Percentiles rank a stretch among this genome's conserved stretches.
Evolutionary conservation across 2,329 filamentous ascomycete species (phyloP).

Genomic region (Hypoxylon sp.): DNA sequence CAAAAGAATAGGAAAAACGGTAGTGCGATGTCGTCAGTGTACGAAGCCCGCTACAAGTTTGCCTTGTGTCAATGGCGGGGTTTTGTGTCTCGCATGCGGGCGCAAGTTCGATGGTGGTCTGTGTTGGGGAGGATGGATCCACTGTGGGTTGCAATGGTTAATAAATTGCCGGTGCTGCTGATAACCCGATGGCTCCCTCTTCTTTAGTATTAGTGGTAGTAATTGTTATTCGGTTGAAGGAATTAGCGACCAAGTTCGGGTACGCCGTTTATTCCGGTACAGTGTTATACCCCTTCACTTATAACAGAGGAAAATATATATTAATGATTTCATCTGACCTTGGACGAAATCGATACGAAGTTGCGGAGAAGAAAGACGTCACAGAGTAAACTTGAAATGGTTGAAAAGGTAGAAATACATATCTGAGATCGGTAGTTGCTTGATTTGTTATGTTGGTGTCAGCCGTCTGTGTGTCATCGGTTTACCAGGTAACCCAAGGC

Average conservation of each 20-base stretch:
- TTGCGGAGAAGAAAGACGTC: neutral
- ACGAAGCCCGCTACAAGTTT: constrained; percentile 33
- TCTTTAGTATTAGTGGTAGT: constrained; percentile 15
- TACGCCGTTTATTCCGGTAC: constrained; percentile 2
- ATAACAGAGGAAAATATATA: too few relatives aligned
- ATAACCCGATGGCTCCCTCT: constrained; percentile 31
- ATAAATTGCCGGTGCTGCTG: constrained; percentile 7
- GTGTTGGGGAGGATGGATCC: constrained; percentile 16
- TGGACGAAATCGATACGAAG: neutral
- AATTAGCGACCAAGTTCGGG: constrained; percentile 1
- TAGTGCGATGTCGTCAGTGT: constrained; percentile 46
- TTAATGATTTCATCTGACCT: neutral
- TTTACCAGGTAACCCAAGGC: constrained; percentile 34
- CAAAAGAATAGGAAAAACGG: constrained; percentile 24
- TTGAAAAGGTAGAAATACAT: constrained; percentile 1
- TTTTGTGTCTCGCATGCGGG: constrained; percentile 48
- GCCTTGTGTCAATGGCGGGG: constrained; percentile 48
- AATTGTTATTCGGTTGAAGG: constrained; percentile 15
- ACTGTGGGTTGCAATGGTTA: constrained; percentile 22
- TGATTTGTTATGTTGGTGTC: constrained; percentile 30
- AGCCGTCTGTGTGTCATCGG: constrained; percentile 29
- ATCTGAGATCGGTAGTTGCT: constrained; percentile 16
- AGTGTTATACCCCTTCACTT: neutral
- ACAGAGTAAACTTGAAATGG: constrained; percentile 1
- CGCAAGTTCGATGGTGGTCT: constrained; percentile 27